Percentiles rank a stretch among this genome's conserved stretches.
phyloP scores from a whole-genome alignment of 2,329 filamentous ascomycete genomes.

The Pseudocercospora musae region DNA sequence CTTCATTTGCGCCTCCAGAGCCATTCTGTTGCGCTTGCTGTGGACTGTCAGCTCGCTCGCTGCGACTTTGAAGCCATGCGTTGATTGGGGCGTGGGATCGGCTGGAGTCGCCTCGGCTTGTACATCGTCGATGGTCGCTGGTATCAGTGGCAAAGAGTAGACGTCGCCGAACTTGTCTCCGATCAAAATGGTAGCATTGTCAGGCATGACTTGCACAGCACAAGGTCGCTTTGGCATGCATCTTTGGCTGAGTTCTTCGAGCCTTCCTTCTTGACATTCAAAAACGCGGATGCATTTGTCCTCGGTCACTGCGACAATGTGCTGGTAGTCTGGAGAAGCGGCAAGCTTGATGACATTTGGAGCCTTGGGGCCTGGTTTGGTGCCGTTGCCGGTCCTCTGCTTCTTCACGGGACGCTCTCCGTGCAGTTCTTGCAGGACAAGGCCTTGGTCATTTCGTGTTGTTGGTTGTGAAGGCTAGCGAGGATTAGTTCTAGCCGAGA shows the following conservation, averaged over 20 bases:
- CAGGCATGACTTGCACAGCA: slow-evolving; percentile 66
- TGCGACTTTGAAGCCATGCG: slow-evolving; percentile 45
- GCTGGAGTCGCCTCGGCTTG: slow-evolving; percentile 24
- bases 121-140: slow-evolving; percentile 34
- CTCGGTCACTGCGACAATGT: slow-evolving; percentile 78
- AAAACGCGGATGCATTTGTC: slow-evolving; percentile 91
- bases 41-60: slow-evolving; percentile 60
- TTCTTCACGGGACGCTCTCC: slow-evolving; percentile 32
- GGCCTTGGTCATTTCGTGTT: neutral
- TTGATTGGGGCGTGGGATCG: slow-evolving; percentile 25
- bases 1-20: slow-evolving; percentile 56
- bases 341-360: slow-evolving; percentile 68
- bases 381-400: slow-evolving; percentile 31
- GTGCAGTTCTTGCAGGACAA: slow-evolving; percentile 12
- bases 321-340: slow-evolving; percentile 59
- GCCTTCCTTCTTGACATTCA: slow-evolving; percentile 58
- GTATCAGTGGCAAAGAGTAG: slow-evolving; percentile 75
- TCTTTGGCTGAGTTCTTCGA: slow-evolving; percentile 71
- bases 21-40: slow-evolving; percentile 57
- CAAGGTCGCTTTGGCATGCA: slow-evolving; percentile 87
- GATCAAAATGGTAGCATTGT: slow-evolving; percentile 69
- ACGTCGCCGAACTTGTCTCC: slow-evolving; percentile 98
- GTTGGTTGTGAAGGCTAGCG: neutral
- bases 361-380: slow-evolving; percentile 38
- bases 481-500: neutral